Base-by-base conservation (phyloP, 768 basidiomycete species). In the Lentinula lateritia region DNA sequence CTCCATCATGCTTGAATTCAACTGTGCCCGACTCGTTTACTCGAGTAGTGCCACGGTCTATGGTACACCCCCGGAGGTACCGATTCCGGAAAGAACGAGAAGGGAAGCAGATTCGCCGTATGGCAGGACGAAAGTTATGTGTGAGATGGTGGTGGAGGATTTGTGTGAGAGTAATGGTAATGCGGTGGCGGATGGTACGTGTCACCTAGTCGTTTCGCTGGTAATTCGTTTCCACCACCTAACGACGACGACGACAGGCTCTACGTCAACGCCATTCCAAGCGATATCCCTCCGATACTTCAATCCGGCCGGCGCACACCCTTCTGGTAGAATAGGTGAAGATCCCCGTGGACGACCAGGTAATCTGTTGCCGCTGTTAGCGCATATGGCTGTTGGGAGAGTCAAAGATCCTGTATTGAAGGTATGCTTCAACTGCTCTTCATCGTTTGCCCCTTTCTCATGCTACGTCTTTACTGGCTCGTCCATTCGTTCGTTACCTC, bases 261-360 rank as follows among this genome's bases (percentile, higher is more conserved):
- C 93, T 61, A 84, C 92, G 68, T 78, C 81, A 3, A 71, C 79
- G 64, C 79, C 76, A 65, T 96, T 92, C 92, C 79, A 86, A 41
- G 92, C 87, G 0, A 84, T 97, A 69, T 92, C 92, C 50, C 79
- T 98, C 65, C 84, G 97, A 60, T 99, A 98, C 76, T 99, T 99
- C 90, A 99, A 99, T 74, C 97, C 97, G 64, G 97, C 93, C 41
- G 97, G 97, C n/a, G 95, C 96, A 0, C 96, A 98, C 73, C 93
- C 95, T 1, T 97, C 95, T 20, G 97, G 97, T 45, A 74, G 80
- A 63, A 95, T 99, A 58, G 97, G 97, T 20, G 97, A 99, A 74
- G 95, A 98, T 68, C 97, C 97, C n/a, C 80, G 84, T 52, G 97
- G 97, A 41, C 87, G 93, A 59, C 97, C 97, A 6, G 94, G 92